A percentile compares a stretch with the other conserved stretches of the same genome.
These are phyloP conservation scores for Neostapfia colusana DNA, from an alignment of 176 grass and related monocot genomes.

Conservation along the genomic window DNA sequence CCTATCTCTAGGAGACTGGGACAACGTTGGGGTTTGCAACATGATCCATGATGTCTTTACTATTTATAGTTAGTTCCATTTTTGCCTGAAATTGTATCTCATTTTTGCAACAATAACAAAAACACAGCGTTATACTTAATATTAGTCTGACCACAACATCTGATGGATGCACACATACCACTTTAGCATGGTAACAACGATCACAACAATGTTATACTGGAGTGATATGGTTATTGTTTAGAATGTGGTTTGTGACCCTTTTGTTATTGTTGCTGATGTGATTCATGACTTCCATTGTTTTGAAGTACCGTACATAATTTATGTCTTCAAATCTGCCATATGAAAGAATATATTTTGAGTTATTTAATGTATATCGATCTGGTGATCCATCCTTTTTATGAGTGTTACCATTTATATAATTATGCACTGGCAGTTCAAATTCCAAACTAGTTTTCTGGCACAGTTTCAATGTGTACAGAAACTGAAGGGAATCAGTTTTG, in stretches of 20 bases:
- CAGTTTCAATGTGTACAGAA: background rate
- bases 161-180: no score
- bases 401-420: background rate
- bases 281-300: background rate
- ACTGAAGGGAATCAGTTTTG: background rate
- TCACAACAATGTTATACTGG: no score
- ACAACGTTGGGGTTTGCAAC: background rate
- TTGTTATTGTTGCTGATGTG: background rate
- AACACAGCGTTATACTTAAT: no score
- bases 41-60: background rate
- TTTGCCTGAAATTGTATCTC: no score
- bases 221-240: background rate
- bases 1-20: no score
- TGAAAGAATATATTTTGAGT: background rate
- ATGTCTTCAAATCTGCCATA: background rate
- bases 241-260: background rate
- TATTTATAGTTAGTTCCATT: background rate
- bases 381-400: background rate
- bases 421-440: background rate
- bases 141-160: no score
- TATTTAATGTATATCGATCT: background rate
- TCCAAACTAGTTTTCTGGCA: background rate
- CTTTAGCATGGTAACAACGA: no score
- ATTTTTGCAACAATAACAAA: no score
- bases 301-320: background rate